These are phyloP conservation scores for Eremothecium cymbalariae DNA, from an alignment of 1,139 yeast species.

Conservation along the genomic window DNA sequence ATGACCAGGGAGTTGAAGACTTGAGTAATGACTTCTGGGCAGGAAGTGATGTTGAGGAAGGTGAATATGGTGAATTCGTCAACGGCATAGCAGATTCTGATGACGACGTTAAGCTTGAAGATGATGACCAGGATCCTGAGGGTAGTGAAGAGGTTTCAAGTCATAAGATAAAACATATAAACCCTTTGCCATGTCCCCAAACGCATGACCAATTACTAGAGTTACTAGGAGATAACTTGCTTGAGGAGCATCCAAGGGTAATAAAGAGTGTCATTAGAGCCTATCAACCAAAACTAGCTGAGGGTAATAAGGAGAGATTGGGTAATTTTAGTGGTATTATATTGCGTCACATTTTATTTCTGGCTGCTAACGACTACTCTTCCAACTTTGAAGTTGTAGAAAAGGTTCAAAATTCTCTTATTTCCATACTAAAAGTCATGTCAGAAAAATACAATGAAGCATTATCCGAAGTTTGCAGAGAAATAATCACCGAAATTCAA, in stretches of 20 bases:
- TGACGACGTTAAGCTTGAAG: conserved; percentile 28
- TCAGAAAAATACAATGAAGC: conserved; percentile 60
- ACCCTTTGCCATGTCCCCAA: conserved; percentile 45
- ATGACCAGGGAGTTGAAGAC: conserved; percentile 59
- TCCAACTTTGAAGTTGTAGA: conserved; percentile 23
- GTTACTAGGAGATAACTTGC: conserved; percentile 35
- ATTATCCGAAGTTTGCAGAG: conserved; percentile 51
- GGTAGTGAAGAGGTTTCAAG: conserved; percentile 3
- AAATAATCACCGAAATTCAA: conserved; percentile 41
- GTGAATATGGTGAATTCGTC: conserved; percentile 25
- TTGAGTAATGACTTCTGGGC: conserved; percentile 47
- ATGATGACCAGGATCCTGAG: conserved; percentile 14
- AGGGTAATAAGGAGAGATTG: conserved; percentile 73
- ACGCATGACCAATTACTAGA: conserved; percentile 44
- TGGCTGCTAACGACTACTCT: conserved; percentile 37
- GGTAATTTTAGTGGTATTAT: conserved; percentile 57
- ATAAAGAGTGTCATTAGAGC: conserved; percentile 49
- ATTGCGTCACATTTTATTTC: conserved; percentile 51
- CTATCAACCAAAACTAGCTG: conserved; percentile 70
- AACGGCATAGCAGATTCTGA: conserved; percentile 28
- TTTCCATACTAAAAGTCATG: conserved; percentile 47
- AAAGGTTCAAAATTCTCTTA: conserved; percentile 39
- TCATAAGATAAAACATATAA: conserved; percentile 8
- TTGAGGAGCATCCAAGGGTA: conserved; percentile 40
- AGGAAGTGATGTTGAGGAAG: conserved; percentile 43